Percentiles rank a stretch among this genome's conserved stretches.
phyloP scores from a whole-genome alignment of 345 rosid genomes.

The Acer negundo region DNA sequence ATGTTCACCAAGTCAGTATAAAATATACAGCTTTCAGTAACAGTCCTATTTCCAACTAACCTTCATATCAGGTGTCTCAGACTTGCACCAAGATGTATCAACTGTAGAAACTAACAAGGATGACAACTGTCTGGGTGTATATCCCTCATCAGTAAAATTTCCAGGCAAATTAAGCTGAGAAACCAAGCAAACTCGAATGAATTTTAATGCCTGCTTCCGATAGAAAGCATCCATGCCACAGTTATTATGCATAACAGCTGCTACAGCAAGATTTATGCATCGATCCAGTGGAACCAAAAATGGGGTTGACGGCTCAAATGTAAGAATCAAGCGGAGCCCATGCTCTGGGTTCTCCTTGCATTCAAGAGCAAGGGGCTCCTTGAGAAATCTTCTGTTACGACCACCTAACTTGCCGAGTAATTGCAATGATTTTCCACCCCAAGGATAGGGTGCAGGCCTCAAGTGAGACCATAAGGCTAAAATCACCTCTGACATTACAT shows the following conservation, averaged over 20 bases:
- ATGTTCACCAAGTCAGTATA: background rate
- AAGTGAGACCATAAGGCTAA: conserved; percentile 97
- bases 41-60: conserved; percentile 42
- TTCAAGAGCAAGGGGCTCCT: conserved; percentile 95
- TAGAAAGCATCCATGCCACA: conserved; percentile 75
- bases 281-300: conserved; percentile 94
- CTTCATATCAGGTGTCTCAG: conserved; percentile 81
- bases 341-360: conserved; percentile 99
- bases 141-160: conserved; percentile 70
- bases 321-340: conserved; percentile 93
- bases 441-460: conserved; percentile 91
- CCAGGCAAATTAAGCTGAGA: conserved; percentile 99
- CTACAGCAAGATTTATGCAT: conserved; percentile 93
- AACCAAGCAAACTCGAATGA: conserved; percentile 85
- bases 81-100: conserved; percentile 73
- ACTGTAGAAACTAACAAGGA: conserved; percentile 61
- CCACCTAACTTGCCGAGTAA: conserved; percentile 99
- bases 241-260: conserved; percentile 72
- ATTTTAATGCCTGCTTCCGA: conserved; percentile 83
- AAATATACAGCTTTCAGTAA: conserved; percentile 9
- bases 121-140: conserved; percentile 63
- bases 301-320: conserved; percentile 94
- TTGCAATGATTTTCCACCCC: conserved; percentile 94
- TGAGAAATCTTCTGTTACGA: conserved; percentile 92
- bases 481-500: conserved; percentile 95